Conservation (phyloP, 306 rosid species). For the Pachyrhizus erosus region DNA sequence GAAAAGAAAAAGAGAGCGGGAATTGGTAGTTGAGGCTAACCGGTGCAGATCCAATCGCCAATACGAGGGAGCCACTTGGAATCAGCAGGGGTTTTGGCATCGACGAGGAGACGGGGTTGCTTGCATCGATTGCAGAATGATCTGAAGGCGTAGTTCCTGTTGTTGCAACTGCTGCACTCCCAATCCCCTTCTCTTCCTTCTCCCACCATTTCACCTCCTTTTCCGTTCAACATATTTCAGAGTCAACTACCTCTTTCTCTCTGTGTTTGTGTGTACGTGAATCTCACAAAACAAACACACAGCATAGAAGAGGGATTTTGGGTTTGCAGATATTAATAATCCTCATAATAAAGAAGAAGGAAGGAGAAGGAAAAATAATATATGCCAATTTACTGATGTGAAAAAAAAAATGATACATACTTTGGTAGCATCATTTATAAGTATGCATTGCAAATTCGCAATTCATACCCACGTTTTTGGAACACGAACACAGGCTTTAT, state of each 20-base stretch:
- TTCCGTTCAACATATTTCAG: neutral
- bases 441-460: too few relatives aligned
- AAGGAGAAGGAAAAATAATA: neutral
- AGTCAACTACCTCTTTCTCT: neutral
- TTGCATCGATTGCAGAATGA: constrained; percentile 96
- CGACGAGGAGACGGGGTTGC: constrained; percentile 96
- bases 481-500: too few relatives aligned
- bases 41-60: constrained; percentile 98
- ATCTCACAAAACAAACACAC: neutral
- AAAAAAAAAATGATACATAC: neutral
- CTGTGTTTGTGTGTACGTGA: neutral
- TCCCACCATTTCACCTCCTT: constrained; percentile 56
- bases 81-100: constrained; percentile 87
- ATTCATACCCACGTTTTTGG: too few relatives aligned
- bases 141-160: constrained; percentile 96
- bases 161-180: constrained; percentile 91
- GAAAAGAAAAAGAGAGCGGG: neutral
- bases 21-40: constrained; percentile 52
- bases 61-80: constrained; percentile 98
- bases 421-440: too few relatives aligned
- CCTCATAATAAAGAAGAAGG: neutral
- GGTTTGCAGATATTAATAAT: neutral
- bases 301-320: neutral
- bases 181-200: constrained; percentile 97
- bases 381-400: neutral